Base-by-base conservation (phyloP, 1,284 basidiomycete genomes). In the Athelia sp. region DNA sequence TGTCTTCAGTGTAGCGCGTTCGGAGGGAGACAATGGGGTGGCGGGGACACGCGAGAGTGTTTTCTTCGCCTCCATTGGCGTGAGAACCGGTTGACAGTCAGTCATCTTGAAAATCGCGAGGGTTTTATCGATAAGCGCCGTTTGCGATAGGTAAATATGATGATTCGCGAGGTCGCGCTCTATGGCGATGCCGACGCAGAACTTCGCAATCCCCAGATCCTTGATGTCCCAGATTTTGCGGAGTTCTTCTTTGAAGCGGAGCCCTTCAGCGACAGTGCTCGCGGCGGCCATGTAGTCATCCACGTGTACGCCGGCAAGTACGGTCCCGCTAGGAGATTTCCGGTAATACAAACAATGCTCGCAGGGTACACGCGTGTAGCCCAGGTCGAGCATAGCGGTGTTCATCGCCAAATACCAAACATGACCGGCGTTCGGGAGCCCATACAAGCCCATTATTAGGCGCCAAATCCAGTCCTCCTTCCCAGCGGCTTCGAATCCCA, bases 371-470 rank as follows among this genome's bases (percentile, higher is more conserved):
- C 56, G 46, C 1, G 17, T 52, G 53, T 67, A 68, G 15, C 62
- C 62, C 8, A 60, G 52, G 0, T 49, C 45, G 0, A 46, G n/a
- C 55, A 75, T 67, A 0, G 56, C 58, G 0, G 53, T 48, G 22
- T 67, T 51, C 47, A 75, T 55, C 3, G 63, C 66, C 6, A 59
- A 44, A 58, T 74, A 70, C 72, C 72, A 75, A 8, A 61, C 55
- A 0, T 58, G 56, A 1, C 63, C 54, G 4, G 54, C 60, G 50
- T 75, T 72, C 53, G 70, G 72, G 52, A 74, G 65, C 0, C 73
- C 71, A 52, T 75, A 76, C 1, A 75, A 54, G 0, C 64, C 57
- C n/a, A 63, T 60, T 23, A 63, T 21, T 1, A 75, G 54, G 17
- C 55, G 26, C 62, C 67, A 68, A 4, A 71, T 63, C 54, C 56